These are phyloP conservation scores for Gentiana macrophylla DNA, from an alignment of 257 asterid genomes.

Conservation along the genomic window DNA sequence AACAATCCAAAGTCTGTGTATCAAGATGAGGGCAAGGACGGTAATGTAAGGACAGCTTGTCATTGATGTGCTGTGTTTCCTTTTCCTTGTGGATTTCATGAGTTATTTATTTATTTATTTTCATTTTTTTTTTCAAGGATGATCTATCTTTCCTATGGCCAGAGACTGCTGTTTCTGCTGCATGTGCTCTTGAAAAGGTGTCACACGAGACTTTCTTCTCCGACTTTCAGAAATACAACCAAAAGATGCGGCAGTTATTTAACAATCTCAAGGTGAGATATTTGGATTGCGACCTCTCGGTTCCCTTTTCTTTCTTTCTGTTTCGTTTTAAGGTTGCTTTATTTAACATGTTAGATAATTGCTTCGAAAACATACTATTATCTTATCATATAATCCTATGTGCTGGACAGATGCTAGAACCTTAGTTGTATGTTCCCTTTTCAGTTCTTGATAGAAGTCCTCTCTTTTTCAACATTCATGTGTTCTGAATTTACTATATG, in stretches of 20 bases:
- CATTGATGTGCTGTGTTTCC: background rate
- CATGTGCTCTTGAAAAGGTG: conserved; percentile 66
- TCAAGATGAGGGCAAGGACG: conserved; percentile 29
- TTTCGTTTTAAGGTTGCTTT: background rate
- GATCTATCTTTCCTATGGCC: conserved; percentile 49
- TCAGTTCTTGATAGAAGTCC: background rate
- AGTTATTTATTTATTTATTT: conserved; percentile 4
- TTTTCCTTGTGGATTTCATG: background rate
- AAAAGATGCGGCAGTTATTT: conserved; percentile 61
- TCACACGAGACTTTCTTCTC: conserved; percentile 45
- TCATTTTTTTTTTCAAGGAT: conserved; percentile 24
- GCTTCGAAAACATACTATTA: background rate
- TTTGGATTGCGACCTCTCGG: background rate
- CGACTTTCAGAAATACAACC: conserved; percentile 63
- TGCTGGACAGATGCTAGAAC: background rate
- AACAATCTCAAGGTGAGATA: conserved; percentile 63
- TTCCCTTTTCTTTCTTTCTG: background rate
- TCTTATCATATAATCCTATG: background rate
- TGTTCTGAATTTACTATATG: background rate
- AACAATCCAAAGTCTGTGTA: conserved; percentile 15
- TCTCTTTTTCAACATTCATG: background rate
- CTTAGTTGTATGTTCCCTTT: background rate
- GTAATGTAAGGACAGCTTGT: conserved; percentile 19
- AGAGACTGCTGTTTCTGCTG: conserved; percentile 45
- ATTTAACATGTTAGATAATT: background rate